Evolutionary conservation across 805 yeast species (phyloP).

Genomic region (Naumovozyma baii): DNA sequence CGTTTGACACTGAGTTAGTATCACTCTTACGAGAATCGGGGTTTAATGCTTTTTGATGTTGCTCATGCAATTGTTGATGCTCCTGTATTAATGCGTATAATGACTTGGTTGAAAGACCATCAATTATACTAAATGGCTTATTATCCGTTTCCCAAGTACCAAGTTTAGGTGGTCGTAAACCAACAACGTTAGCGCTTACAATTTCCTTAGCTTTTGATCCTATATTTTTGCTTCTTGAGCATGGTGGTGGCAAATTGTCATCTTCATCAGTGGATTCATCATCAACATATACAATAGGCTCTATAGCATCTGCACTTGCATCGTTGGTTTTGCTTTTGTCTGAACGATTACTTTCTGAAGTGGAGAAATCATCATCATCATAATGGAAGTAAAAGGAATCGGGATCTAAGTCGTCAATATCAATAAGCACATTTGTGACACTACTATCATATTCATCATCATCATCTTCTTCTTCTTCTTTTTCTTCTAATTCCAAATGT

Average conservation of each 20-base stretch:
- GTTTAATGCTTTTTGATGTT: slow-evolving; percentile 18
- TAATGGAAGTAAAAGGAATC: slow-evolving; percentile 30
- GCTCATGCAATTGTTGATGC: slow-evolving; percentile 22
- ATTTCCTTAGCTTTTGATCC: slow-evolving; percentile 88
- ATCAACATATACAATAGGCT: slow-evolving; percentile 37
- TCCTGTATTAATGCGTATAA: slow-evolving; percentile 42
- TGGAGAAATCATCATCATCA: slow-evolving; percentile 44
- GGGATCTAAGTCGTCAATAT: slow-evolving; percentile 32
- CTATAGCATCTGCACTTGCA: slow-evolving; percentile 25
- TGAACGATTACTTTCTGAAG: slow-evolving; percentile 9
- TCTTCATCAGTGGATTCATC: slow-evolving; percentile 96
- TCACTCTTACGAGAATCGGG: slow-evolving; percentile 7
- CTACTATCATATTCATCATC: slow-evolving; percentile 32
- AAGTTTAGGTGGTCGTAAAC: slow-evolving; percentile 80
- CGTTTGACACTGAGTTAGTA: slow-evolving; percentile 12
- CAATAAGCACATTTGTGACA: slow-evolving; percentile 32
- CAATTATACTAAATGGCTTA: slow-evolving; percentile 88
- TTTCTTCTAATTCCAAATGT: slow-evolving; percentile 1
- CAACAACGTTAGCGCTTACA: slow-evolving; percentile 74
- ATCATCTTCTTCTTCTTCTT: slow-evolving; percentile 8
- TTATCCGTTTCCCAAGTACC: slow-evolving; percentile 86
- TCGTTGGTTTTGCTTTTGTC: slow-evolving; percentile 6
- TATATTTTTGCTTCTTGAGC: slow-evolving; percentile 42
- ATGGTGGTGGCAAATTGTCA: slow-evolving; percentile 62
- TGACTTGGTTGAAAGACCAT: slow-evolving; percentile 85